Percentiles rank a stretch among this genome's conserved stretches.
These are phyloP conservation scores for Leucaena leucocephala DNA, from an alignment of 306 rosid genomes.

Conservation along the genomic window DNA sequence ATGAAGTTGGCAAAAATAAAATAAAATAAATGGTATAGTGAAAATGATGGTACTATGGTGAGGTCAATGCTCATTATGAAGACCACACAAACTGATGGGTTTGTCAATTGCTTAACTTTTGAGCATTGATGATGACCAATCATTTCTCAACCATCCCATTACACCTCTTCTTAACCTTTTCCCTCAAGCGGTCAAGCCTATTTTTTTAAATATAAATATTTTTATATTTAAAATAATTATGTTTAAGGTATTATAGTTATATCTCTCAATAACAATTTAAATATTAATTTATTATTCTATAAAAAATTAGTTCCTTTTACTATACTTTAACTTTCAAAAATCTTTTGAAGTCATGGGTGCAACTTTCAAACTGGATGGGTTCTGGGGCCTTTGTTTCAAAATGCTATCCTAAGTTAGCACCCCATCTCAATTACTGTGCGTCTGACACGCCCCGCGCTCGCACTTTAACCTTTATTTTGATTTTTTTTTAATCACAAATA, in stretches of 20 bases:
- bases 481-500: background rate
- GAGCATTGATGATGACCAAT: constrained; percentile 39
- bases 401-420: no score
- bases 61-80: constrained; percentile 37
- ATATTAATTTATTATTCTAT: no score
- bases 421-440: background rate
- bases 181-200: background rate
- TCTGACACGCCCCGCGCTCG: background rate
- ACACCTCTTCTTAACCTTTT: background rate
- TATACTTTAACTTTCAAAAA: no score
- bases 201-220: no score
- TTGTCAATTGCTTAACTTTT: constrained; percentile 42
- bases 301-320: no score
- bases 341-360: background rate
- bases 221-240: no score
- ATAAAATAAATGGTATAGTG: background rate
- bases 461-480: background rate
- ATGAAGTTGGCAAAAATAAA: no score
- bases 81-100: constrained; percentile 47
- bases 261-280: no score
- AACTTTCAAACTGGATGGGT: background rate
- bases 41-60: background rate
- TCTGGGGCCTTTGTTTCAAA: background rate
- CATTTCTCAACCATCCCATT: constrained; percentile 24
- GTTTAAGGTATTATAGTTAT: no score